phyloP scores from a whole-genome alignment of 2,329 filamentous ascomycete species.

The Dactylellina haptotyla region DNA sequence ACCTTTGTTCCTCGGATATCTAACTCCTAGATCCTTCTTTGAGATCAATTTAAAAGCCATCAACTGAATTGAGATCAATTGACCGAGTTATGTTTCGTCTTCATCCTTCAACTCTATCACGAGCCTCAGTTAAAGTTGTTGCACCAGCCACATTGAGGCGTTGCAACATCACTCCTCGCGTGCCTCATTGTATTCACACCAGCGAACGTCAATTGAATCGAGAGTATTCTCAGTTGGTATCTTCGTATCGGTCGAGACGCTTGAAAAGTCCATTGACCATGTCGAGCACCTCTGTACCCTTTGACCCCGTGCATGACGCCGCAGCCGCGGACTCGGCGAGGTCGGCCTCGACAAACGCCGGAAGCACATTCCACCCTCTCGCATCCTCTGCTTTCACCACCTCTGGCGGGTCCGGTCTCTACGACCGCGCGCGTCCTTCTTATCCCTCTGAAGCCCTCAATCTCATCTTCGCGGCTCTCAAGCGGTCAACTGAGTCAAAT shows the following conservation, averaged over 20 bases:
- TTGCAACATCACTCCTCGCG: neutral
- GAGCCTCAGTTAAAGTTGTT: neutral
- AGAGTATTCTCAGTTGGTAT: too few species aligned
- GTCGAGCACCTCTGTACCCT: neutral
- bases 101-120: neutral
- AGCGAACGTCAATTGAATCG: too few species aligned
- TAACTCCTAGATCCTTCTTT: neutral
- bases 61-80: neutral
- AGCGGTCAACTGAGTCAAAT: neutral
- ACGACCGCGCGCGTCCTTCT: slow-evolving; percentile 39
- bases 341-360: neutral
- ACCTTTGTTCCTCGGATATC: neutral
- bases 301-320: neutral
- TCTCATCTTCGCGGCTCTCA: slow-evolving; percentile 30
- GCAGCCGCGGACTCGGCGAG: neutral
- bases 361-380: slow-evolving; percentile 35
- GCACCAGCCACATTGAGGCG: slow-evolving; percentile 1
- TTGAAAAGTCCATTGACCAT: too few species aligned
- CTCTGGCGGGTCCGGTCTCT: slow-evolving; percentile 48
- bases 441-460: slow-evolving; percentile 33
- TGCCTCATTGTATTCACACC: too few species aligned
- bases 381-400: slow-evolving; percentile 36
- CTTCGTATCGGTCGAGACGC: too few species aligned
- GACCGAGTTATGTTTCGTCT: slow-evolving; percentile 1
- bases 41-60: neutral